Base-by-base conservation (phyloP, 257 asterid species). In the Solanum corneliomulleri region DNA sequence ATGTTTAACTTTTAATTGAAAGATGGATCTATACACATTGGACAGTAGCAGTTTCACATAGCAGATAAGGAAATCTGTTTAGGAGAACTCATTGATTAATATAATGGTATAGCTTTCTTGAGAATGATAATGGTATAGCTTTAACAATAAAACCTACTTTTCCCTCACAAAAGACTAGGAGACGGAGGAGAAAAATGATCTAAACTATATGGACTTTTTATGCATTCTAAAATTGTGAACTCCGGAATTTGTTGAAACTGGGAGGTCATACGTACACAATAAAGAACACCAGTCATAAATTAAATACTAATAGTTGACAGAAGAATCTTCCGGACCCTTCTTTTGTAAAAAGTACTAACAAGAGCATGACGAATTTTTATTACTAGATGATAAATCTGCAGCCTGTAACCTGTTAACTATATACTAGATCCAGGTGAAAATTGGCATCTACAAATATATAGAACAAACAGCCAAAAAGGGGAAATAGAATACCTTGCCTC, bases 401-500 rank as follows among this genome's bases (percentile, higher is more conserved):
- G 44, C 85, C 85, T 29, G 27, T 47, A 29, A 23, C 84, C 68
- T 45, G 66, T 45, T 29, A 78, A 15, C 31, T 10, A 78, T 27
- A 47, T 47, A 47, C 85, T 29, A 80, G 85, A 80, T 80, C 68
- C 85, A 47, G 21, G 45, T 81, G 84, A 15, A 78, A 78, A 9
- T 45, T 27, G 84, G 84, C 66, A 27, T 78, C 42, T 45, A 27
- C 25, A 27, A 25, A 15, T 27, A 45, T 37, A 49, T 45, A 78
- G 25, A 45, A 45, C 42, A 78, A 78, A 27, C 64, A 78, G 66
- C 66, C 66, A 27, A 27, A 18, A 69, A 29, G 68, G 66, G 70
- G 56, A 47, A 31, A 47, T 33, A 29, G 12, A 47, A 86, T 80
- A 96, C 99, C 98, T 95, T 91, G 92, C 94, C 94, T 97, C 91